Evolutionary conservation across 2,329 filamentous ascomycete genomes (phyloP), one percentile per base, ranked within the genome.

Genomic region (Corinectria fuckeliana): DNA sequence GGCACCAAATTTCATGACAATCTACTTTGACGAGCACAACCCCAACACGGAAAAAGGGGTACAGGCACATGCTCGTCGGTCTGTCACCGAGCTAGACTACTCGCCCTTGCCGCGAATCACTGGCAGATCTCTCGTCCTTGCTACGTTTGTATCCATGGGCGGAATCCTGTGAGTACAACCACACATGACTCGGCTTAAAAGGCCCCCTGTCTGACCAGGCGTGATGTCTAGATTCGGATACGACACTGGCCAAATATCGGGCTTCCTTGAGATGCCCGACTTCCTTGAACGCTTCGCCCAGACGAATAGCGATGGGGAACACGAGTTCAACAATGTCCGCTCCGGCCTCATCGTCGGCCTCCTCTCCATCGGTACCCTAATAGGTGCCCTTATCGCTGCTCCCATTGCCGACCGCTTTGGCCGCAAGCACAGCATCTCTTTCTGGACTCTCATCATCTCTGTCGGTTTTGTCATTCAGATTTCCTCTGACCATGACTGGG

Each of bases 391-490:
- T 0, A 66, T 80, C 23, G 82, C 82, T n/a, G 87, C 87, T 1
- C 85, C 85, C 3, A 76, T 91, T 11, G 85, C 88, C n/a, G 88
- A 91, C 68, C 80, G 76, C 14, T 79, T 91, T 50, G 89, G 89
- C 18, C 85, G 89, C 48, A 83, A 84, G 42, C 77, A 81, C 44
- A 86, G 85, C 30, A 90, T 91, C 58, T 83, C 84, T 2, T 76
- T 83, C 54, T 88, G 86, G 76, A 83, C 82, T 57, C 74, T 87
- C 55, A 78, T 90, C 50, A 86, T 86, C 65, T 84, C 83, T 34
- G 70, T 90, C 20, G 89, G 89, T 20, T 89, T 90, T 64, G 78
- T 91, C n/a, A 82, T 91, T 16, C 86, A 90, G 66, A 86, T 90
- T 57, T 80, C 87, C 0, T 79, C 88, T 0, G 66, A 72, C 0